Base-by-base conservation (phyloP, 352 stramenopile species). In the Phytophthora pluvialis region DNA sequence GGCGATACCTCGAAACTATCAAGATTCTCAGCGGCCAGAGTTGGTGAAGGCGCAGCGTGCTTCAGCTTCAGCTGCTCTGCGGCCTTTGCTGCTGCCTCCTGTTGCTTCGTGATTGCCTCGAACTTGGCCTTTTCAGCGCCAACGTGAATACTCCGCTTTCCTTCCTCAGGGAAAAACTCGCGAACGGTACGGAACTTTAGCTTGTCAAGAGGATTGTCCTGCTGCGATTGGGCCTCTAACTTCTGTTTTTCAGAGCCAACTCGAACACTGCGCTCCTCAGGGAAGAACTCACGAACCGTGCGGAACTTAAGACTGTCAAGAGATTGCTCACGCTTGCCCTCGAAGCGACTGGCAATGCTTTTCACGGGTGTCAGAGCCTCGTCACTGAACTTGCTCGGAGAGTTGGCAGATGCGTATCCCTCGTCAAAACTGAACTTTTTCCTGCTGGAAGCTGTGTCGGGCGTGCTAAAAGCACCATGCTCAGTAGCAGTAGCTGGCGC, bases 291-390 rank as follows among this genome's bases (percentile, higher is more conserved):
- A 47, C 80, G 80, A 28, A 89, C 75, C 7, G 80, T 89, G 26
- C 80, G 80, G 46, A 89, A 81, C 40, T 81, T 81, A 1, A 89
- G 61, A 28, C 39, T 75, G 47, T 89, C 77, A 0, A 92, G 78
- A 10, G 76, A 88, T 65, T 89, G 75, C 25, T 88, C 74, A 33
- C 77, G 70, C 63, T 88, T 88, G 4, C 66, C 77, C 67, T 92
- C 83, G 35, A 92, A 91, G 15, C 79, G 79, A 60, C 75, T 80
- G 5, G 77, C 78, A 43, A 91, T 86, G 64, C 75, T 83, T 64
- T 86, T 86, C 15, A 91, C 75, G 5, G 75, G 75, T 15, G 71
- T 78, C 43, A 70, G 35, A 3, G 54, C 47, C 25, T 76, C 56
- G 12, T 68, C 47, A 31, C 45, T 67, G 5, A 49, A 51, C 32